Base-by-base conservation (phyloP, 108 stramenopile species). In the Conticribra guillardii region DNA sequence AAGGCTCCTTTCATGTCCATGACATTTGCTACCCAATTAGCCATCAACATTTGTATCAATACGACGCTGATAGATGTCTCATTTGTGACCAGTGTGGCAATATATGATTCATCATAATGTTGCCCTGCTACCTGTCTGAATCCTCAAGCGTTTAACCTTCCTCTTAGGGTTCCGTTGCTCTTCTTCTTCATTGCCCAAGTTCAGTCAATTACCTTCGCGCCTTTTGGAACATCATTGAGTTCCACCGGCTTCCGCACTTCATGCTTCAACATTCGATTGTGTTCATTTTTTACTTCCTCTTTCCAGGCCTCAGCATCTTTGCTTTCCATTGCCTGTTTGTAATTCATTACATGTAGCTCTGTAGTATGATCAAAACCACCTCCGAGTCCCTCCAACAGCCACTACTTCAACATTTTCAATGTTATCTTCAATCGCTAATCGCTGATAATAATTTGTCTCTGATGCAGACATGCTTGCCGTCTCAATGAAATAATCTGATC, bases 121-220 rank as follows among this genome's bases (percentile, higher is more conserved):
- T 67, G 21, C 28, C 66, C 74, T 47, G 30, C 57, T 15, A 34
- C 45, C 48, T 75, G 74, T 22, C 60, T 19, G 44, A 75, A 68
- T n/a, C n/a, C n/a, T n/a, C n/a, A n/a, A n/a, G n/a, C n/a, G n/a
- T n/a, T n/a, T n/a, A n/a, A n/a, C n/a, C n/a, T n/a, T n/a, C n/a
- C n/a, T n/a, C n/a, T n/a, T n/a, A n/a, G n/a, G n/a, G n/a, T n/a
- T n/a, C n/a, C 60, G 29, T 62, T 61, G 0, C 31, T 37, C 27
- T 74, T 74, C 18, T 53, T 64, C 55, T 74, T 74, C 65, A 67
- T 58, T n/a, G 65, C 64, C 65, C 73, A 74, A 24, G 32, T 31
- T 23, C 54, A 31, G 4, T 50, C 17, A 17, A 67, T 41, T 15
- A 58, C 28, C 45, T 22, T 67, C 4, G 41, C 49, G 2, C 55